Evolutionary conservation across 106 monocot species (phyloP), one percentile per base, ranked within the genome.

Genomic region (Xerophyta viscosa): DNA sequence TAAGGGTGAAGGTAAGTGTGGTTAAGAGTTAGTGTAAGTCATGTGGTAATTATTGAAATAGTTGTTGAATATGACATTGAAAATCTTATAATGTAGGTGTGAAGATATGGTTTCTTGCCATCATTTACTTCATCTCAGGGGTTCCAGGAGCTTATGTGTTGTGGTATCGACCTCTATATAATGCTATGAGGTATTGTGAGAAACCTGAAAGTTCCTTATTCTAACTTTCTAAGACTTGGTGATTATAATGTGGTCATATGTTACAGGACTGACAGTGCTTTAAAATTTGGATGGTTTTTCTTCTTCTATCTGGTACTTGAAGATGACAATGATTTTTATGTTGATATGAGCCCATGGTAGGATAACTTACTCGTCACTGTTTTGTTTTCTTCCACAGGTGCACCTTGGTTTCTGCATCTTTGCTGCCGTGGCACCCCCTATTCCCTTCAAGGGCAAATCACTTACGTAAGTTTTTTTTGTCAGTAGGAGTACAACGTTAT

Each of bases 281-380:
- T 98, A 65, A 98, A 79, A 39, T 98, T 98, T 66, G 79, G 96
- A 59, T 98, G 85, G 96, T 98, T 98, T 67, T 89, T 98, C 68
- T 36, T 98, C 27, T 71, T 82, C 61, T 98, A 98, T 62, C 20
- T 81, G 78, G 96, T 98, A 46, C 20, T 46, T 39, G 39, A 39
- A 39, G 15, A 12, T n/a, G n/a, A n/a, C n/a, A n/a, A n/a, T n/a
- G n/a, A n/a, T n/a, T n/a, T n/a, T n/a, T 3, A 12, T 39, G 39
- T 12, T 39, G 39, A 7, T 39, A 39, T 15, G 15, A 2, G 10
- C 10, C 15, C 13, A 12, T 39, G 39, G 6, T 39, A 66, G 26
- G 46, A 46, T 64, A 50, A 18, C 36, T 54, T 20, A 20, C 31
- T 54, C n/a, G 6, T 54, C 8, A 20, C 60, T 39, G 31, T n/a